Base-by-base conservation (phyloP, 805 yeast species). In the Suhomyces tanzawaensis region DNA sequence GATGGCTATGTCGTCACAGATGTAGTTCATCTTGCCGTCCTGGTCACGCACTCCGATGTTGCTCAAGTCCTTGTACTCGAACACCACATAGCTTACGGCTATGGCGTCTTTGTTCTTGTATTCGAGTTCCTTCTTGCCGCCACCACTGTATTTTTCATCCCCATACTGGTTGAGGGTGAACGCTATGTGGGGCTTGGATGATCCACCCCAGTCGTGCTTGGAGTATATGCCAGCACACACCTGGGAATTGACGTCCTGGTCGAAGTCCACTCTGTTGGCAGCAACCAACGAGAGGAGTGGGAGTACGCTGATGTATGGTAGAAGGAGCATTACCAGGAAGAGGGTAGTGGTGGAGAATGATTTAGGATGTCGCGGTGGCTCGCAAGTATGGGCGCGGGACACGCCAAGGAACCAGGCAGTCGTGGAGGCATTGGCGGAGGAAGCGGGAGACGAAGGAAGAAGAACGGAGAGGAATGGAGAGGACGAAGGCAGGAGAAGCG, bases 221-320 rank as follows among this genome's bases (percentile, higher is more conserved):
- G 90, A 76, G 64, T 91, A 91, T 81, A 91, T 83, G 24, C 99
- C 99, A 4, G 89, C 74, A 59, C 99, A 91, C 18, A 78, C 77
- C 52, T 86, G 93, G 13, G 81, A 69, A 34, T 75, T 64, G 8
- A 52, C 19, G 4, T 41, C 61, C 12, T 74, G 58, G 32, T 74
- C 72, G 46, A 87, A 69, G 18, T 55, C 54, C 21, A 74, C 82
- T 53, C 64, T 60, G 47, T 71, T 74, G 55, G 71, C 79, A 8
- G 34, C 34, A 11, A 30, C 55, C 23, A 34, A 15, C 19, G 33
- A 15, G 15, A 17, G 16, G 11, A 34, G 24, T n/a, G 28, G 23
- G 14, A 22, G 15, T 19, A 21, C 24, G 16, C 17, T 16, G 2
- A 35, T 19, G 13, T 5, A 21, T 21, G 34, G 12, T 11, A 31